Conservation (phyloP, 2,329 filamentous ascomycete genomes). For the Nothophaeocryptopus gaeumannii region DNA sequence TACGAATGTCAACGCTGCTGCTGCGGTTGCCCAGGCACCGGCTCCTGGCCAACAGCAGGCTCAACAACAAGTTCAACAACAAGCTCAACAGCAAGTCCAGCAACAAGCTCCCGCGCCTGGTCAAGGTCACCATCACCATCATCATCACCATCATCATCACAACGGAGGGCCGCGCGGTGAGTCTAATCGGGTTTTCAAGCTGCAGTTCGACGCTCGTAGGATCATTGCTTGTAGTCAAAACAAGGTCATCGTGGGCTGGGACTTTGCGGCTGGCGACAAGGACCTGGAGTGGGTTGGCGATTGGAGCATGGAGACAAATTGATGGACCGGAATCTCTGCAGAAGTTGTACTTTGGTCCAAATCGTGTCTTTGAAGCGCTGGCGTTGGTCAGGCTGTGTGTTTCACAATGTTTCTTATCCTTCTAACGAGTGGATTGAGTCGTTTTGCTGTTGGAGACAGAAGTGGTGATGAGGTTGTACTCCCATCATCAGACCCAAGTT, state of each 20-base stretch:
- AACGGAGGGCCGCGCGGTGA: slow-evolving; percentile 31
- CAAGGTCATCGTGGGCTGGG: slow-evolving; percentile 90
- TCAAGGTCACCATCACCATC: slow-evolving; percentile 31
- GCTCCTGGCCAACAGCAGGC: slow-evolving; percentile 4
- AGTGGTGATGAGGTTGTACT: too few species aligned
- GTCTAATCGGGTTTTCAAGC: slow-evolving; percentile 77
- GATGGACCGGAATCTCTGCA: background rate
- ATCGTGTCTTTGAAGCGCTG: too few species aligned
- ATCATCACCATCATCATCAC: slow-evolving; percentile 21
- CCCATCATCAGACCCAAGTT: too few species aligned
- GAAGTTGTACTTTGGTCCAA: background rate
- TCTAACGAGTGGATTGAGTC: too few species aligned
- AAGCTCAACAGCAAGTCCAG: slow-evolving; percentile 18
- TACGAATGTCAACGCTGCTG: background rate
- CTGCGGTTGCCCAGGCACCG: slow-evolving; percentile 3
- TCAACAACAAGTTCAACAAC: slow-evolving; percentile 4
- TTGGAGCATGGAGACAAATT: slow-evolving; percentile 34
- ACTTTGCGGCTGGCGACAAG: slow-evolving; percentile 84
- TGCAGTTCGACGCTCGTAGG: slow-evolving; percentile 89
- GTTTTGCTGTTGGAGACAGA: too few species aligned
- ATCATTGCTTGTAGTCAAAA: slow-evolving; percentile 96
- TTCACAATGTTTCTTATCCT: too few species aligned
- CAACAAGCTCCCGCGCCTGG: slow-evolving; percentile 27
- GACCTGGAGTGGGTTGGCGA: slow-evolving; percentile 48
- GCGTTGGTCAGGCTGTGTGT: too few species aligned